Percentiles rank a stretch among this genome's conserved stretches.
phyloP scores from a whole-genome alignment of 2,329 filamentous ascomycete species.

The Leptodontidium sp. region DNA sequence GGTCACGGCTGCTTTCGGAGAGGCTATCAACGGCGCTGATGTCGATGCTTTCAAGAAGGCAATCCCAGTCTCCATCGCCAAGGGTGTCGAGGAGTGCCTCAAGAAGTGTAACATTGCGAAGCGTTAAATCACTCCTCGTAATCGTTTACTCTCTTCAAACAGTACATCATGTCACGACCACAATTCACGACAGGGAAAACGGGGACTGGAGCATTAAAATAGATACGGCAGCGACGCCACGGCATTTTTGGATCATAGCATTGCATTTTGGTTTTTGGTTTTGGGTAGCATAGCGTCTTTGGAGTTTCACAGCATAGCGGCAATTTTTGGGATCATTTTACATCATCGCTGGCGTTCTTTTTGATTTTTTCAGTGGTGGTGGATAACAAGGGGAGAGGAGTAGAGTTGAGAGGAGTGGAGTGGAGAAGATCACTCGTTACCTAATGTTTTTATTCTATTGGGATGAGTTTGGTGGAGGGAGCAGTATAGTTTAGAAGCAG shows the following conservation, averaged over 20 bases:
- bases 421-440: constrained; percentile 1
- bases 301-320: constrained; percentile 3
- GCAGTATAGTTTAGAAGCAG: constrained; percentile 1
- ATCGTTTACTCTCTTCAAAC: not conserved
- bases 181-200: not conserved
- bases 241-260: not conserved
- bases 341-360: constrained; percentile 9
- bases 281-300: constrained; percentile 10
- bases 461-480: not conserved
- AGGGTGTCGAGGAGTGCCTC: constrained; percentile 62
- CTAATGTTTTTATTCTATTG: not conserved
- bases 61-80: constrained; percentile 59
- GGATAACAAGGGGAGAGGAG: not conserved
- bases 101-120: constrained; percentile 51
- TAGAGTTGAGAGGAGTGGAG: not conserved
- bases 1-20: constrained; percentile 56
- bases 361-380: not conserved
- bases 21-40: constrained; percentile 55
- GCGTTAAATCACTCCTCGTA: constrained; percentile 14
- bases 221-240: not conserved
- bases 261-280: constrained; percentile 12
- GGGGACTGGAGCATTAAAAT: not conserved
- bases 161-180: not conserved
- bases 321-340: not conserved
- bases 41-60: constrained; percentile 53